These are phyloP conservation scores for Fusarium tupiense DNA, from an alignment of 2,329 filamentous ascomycete genomes.

Conservation along the genomic window DNA sequence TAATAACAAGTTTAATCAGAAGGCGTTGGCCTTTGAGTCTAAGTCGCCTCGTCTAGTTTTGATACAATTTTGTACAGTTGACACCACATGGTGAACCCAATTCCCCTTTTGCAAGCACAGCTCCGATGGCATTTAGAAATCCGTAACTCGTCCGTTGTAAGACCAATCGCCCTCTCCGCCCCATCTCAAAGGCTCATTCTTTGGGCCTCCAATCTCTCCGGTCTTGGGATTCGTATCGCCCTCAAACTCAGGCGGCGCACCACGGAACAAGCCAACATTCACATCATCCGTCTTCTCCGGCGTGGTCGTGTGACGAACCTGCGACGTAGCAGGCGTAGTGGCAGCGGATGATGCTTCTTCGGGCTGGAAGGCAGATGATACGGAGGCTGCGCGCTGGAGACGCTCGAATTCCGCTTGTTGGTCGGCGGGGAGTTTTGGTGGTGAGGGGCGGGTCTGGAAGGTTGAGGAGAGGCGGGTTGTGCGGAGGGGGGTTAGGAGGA, in stretches of 20 bases:
- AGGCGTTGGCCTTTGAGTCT: conserved; percentile 16
- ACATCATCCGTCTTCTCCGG: conserved; percentile 52
- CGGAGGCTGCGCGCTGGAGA: conserved; percentile 73
- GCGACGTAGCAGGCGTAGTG: conserved; percentile 42
- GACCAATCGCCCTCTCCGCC: conserved; percentile 82
- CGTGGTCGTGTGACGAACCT: conserved; percentile 24
- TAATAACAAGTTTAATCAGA: conserved; percentile 31
- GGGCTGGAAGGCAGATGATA: conserved; percentile 55
- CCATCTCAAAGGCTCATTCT: conserved; percentile 96
- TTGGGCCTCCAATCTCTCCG: conserved; percentile 94
- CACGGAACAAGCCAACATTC: conserved; percentile 73
- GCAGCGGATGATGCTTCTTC: conserved; percentile 27
- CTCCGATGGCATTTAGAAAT: conserved; percentile 66
- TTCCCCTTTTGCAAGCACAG: not conserved
- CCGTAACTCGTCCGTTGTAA: conserved; percentile 93
- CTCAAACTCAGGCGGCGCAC: conserved; percentile 89
- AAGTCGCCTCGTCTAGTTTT: conserved; percentile 24
- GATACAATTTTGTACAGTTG: conserved; percentile 28
- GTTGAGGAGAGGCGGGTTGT: conserved; percentile 49
- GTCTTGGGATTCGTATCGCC: conserved; percentile 93
- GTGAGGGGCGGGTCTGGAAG: conserved; percentile 70
- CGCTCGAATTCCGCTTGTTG: conserved; percentile 92
- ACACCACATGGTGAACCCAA: not conserved
- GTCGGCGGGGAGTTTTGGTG: conserved; percentile 86
- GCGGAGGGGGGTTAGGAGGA: conserved; percentile 12